These are phyloP conservation scores for Collybia mongolica DNA, from an alignment of 768 basidiomycete species.

Conservation along the genomic window DNA sequence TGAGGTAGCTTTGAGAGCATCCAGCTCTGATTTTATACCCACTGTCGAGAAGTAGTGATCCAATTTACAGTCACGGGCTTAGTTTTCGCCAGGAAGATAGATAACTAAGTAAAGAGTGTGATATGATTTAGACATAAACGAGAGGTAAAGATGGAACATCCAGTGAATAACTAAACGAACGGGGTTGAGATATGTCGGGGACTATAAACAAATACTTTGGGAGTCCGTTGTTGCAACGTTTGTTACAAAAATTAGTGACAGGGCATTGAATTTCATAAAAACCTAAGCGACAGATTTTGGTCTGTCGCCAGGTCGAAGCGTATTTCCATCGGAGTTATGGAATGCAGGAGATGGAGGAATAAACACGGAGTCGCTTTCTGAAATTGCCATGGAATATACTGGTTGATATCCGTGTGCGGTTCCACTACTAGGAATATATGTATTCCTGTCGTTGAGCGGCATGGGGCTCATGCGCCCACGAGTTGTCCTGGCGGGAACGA, in stretches of 20 bases:
- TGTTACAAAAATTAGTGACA: background rate
- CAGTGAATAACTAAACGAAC: background rate
- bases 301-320: conserved; percentile 31
- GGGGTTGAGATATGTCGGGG: background rate
- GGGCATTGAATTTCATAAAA: conserved; percentile 2
- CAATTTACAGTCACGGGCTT: conserved; percentile 3
- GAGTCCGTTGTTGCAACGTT: too few relatives aligned
- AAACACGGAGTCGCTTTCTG: conserved; percentile 47
- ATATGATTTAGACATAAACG: conserved; percentile 10
- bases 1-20: background rate
- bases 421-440: conserved; percentile 34
- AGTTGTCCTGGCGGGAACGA: conserved; percentile 24
- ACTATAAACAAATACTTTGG: too few relatives aligned
- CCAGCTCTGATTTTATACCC: conserved; percentile 15
- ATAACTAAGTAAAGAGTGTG: conserved; percentile 5
- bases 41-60: conserved; percentile 5
- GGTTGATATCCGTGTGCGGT: conserved; percentile 60
- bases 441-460: conserved; percentile 49
- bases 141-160: background rate
- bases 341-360: conserved; percentile 62
- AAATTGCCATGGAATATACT: conserved; percentile 60
- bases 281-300: conserved; percentile 43
- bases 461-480: conserved; percentile 55
- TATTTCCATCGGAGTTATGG: conserved; percentile 36
- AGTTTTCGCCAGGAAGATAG: conserved; percentile 3